Percentiles rank a stretch among this genome's conserved stretches.
Conservation (phyloP, 768 basidiomycete genomes). For the Auricularia auricula-judae region DNA sequence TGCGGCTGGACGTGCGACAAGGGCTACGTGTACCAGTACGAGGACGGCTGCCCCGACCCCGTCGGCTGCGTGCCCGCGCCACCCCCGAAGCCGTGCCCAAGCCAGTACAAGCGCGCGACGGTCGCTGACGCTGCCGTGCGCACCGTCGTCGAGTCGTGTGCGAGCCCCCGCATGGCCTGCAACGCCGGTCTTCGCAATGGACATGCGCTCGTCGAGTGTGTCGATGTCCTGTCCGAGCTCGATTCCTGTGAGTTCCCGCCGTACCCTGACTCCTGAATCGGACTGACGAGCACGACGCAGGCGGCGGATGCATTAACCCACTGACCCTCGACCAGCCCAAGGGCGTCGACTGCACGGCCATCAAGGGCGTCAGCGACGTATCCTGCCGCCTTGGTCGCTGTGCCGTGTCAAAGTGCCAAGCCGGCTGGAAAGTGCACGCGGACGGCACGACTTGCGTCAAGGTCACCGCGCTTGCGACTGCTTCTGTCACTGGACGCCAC, state of each 20-base stretch:
- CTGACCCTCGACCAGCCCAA: constrained; percentile 14
- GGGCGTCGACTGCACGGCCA: constrained; percentile 39
- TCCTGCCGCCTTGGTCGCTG: constrained; percentile 35
- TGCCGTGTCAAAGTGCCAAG: constrained; percentile 32
- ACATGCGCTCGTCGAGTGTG: not conserved
- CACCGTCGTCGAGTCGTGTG: not conserved
- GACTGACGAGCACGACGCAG: constrained; percentile 1
- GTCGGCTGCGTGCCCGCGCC: not conserved
- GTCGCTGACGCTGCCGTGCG: not conserved
- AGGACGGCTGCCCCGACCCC: not conserved
- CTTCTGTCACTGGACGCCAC: not conserved
- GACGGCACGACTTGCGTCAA: constrained; percentile 31
- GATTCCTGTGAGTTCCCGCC: constrained; percentile 24
- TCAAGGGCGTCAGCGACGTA: constrained; percentile 38
- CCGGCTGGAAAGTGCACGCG: constrained; percentile 19
- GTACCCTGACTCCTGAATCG: constrained; percentile 16
- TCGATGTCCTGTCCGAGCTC: not conserved
- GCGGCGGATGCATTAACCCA: constrained; percentile 34
- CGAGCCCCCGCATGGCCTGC: not conserved
- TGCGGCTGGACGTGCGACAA: not conserved
- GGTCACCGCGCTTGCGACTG: not conserved
- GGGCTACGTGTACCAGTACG: not conserved
- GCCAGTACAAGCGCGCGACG: not conserved
- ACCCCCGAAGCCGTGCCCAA: not conserved
- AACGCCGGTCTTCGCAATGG: not conserved